Conservation (phyloP, 2,329 filamentous ascomycete species). For the Xylariaceae sp. region DNA sequence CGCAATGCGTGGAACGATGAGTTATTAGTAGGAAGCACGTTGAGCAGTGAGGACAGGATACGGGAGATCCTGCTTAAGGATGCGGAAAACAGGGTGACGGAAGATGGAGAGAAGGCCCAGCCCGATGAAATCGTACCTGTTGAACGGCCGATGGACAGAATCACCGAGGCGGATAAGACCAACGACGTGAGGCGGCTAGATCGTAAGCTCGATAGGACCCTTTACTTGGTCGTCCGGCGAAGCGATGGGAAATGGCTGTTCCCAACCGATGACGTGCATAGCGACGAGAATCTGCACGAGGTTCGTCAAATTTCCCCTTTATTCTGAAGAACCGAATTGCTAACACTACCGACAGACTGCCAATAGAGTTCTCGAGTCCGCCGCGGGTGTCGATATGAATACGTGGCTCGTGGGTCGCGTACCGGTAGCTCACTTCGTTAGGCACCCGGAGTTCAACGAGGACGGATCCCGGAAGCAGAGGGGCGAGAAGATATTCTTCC, state of each 20-base stretch:
- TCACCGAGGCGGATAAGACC: conserved; percentile 76
- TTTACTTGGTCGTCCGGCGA: conserved; percentile 84
- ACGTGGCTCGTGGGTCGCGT: conserved; percentile 94
- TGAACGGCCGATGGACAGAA: conserved; percentile 69
- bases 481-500: conserved; percentile 89
- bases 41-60: conserved; percentile 65
- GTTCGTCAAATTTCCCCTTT: conserved; percentile 54
- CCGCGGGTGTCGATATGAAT: conserved; percentile 95
- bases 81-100: conserved; percentile 65
- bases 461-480: conserved; percentile 47
- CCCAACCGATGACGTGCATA: conserved; percentile 69
- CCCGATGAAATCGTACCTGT: conserved; percentile 66
- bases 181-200: conserved; percentile 79
- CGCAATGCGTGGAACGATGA: conserved; percentile 89
- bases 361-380: conserved; percentile 72
- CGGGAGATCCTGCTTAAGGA: conserved; percentile 74
- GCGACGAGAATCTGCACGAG: conserved; percentile 77
- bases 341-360: conserved; percentile 65
- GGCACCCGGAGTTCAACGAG: conserved; percentile 51
- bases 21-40: conserved; percentile 71
- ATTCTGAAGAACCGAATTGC: conserved; percentile 1
- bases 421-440: conserved; percentile 79
- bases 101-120: conserved; percentile 62
- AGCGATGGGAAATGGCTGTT: conserved; percentile 78
- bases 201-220: conserved; percentile 74